Evolutionary conservation across 176 grass and related monocot species (phyloP), one percentile per base, ranked within the genome.

Genomic region (Carex parvula): DNA sequence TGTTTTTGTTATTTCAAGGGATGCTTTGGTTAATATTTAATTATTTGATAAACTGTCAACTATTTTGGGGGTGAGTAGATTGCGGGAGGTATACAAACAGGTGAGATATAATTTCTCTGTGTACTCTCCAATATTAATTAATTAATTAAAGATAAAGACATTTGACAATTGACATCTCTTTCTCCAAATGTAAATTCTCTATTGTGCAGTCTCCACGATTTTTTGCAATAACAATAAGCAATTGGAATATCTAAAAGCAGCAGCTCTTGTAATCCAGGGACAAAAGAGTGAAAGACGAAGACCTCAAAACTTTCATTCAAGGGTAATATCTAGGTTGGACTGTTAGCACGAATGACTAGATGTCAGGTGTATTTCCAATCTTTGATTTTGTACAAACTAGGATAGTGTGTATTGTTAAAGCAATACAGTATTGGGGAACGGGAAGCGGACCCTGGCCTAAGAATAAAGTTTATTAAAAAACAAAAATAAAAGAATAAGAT

Each of bases 161-260:
- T 30, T 56, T 77, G 24, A 77, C 24, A 53, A 16, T 55, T 76
- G 24, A 78, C 26, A 78, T 35, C 73, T 78, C 73, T 78, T 56
- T 77, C 24, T 57, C 73, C 73, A 3, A 32, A 56, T 71, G 18
- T 56, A 56, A 32, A 9, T 57, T 56, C 1, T 77, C 9, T 32
- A n/a, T 56, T 56, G 13, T 56, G 22, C 0, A 74, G 0, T 76
- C 24, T 30, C 20, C 11, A 29, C 29, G 21, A 75, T 8, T 42
- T 76, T 22, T 29, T 77, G 50, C 33, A 56, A 32, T 17, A 24
- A 24, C 22, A 24, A 24, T 24, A 24, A 24, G 22, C 22, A 24
- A 24, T 41, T 72, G 63, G 22, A 66, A 14, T 17, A 60, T 60
- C 59, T 20, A 26, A 68, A 11, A 68, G 24, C 0, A 30, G 32